Conservation (phyloP, 2,329 filamentous ascomycete species). For the Fusarium bulbicola region DNA sequence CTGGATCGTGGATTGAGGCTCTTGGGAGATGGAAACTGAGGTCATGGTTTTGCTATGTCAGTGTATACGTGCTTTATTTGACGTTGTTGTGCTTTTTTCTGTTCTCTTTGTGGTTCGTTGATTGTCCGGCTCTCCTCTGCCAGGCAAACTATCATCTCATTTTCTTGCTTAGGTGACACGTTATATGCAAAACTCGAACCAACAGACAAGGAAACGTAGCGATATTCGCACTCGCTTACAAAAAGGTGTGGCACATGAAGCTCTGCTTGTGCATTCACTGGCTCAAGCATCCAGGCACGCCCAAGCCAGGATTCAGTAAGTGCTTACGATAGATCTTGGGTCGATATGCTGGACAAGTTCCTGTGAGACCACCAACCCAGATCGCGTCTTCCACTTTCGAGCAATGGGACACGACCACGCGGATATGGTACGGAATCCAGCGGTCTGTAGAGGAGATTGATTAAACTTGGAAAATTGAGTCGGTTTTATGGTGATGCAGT, state of each 20-base stretch:
- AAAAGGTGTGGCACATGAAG: not conserved
- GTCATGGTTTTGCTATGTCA: not conserved
- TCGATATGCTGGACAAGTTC: too few relatives aligned
- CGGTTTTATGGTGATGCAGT: not conserved
- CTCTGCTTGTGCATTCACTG: not conserved
- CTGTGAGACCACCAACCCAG: not conserved
- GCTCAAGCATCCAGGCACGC: not conserved
- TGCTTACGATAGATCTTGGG: not conserved
- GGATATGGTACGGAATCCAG: not conserved
- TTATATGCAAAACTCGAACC: accelerated
- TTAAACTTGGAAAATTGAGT: not conserved
- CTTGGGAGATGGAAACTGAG: not conserved
- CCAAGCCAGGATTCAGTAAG: not conserved
- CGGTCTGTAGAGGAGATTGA: too few relatives aligned
- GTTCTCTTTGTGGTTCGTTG: accelerated
- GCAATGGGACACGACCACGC: not conserved
- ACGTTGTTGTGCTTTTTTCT: accelerated
- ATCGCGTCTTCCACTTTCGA: not conserved
- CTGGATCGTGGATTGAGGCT: not conserved
- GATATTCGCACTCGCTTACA: not conserved
- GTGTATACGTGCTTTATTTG: too few relatives aligned
- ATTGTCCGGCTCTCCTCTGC: accelerated
- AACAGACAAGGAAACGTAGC: accelerated
- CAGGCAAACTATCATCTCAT: too few relatives aligned
- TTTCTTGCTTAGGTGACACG: accelerated